Base-by-base conservation (phyloP, 2,329 filamentous ascomycete genomes). In the Sclerotinia trifoliorum region DNA sequence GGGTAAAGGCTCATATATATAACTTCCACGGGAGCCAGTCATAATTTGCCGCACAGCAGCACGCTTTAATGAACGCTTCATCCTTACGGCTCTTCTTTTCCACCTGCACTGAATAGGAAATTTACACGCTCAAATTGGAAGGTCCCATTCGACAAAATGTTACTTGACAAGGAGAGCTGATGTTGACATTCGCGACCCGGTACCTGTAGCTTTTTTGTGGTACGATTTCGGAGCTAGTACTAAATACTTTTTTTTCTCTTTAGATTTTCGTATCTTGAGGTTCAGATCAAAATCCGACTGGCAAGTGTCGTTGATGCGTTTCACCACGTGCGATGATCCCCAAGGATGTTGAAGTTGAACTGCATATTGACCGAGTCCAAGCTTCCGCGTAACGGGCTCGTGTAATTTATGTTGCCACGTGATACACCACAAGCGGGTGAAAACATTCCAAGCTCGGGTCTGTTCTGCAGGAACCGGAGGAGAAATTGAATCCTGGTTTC, bases 1-100 rank as follows among this genome's bases (percentile, higher is more conserved):
- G 10, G 71, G 52, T 13, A 75, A 35, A 52, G 72, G 49, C 19
- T 72, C 71, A 70, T 75, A 75, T 65, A 71, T 75, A 72, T 72
- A 66, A 15, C 15, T 24, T 39, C 65, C 54, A 24, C 65, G 44
- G 13, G 39, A 17, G n/a, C 54, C 26, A 17, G 24, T 55, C 54
- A 49, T 60, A 51, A 21, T 29, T 8, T 32, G n/a, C 5, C 42
- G 32, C 39, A 32, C 42, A 13, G 51, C 69, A 44, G 62, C 32
- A n/a, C 56, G 61, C 35, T 66, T 66, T 49, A 71, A n/a, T 66
- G 61, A 46, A 29, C 68, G 58, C 46, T 70, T 69, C 69, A 72
- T 72, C 42, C 46, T 70, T 54, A 51, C 61, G 44, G 13, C 56
- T 54, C 29, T 68, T 8, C 42, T 35, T 13, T 46, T 54, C 24